Evolutionary conservation across 2,329 filamentous ascomycete species (phyloP).

Genomic region (Esteya vermicola): DNA sequence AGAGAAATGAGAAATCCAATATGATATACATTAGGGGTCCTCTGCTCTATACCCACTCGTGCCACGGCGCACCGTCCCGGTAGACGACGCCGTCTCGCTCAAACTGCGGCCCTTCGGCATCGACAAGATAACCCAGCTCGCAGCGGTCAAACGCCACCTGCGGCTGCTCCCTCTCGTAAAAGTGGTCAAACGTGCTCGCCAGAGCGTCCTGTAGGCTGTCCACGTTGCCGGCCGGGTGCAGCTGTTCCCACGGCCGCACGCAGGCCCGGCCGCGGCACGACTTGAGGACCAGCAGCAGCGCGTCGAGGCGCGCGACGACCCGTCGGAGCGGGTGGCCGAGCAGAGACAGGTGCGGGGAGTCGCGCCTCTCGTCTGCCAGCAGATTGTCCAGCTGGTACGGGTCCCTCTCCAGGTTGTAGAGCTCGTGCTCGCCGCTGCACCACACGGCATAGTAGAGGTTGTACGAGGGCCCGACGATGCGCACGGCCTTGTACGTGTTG

Average conservation of each 20-base stretch:
- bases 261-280: constrained; percentile 41
- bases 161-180: constrained; percentile 33
- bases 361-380: constrained; percentile 3
- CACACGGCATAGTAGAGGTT: constrained; percentile 53
- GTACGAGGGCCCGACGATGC: constrained; percentile 39
- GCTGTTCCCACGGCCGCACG: constrained; percentile 37
- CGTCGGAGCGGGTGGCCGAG: constrained; percentile 21
- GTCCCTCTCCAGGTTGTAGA: constrained; percentile 47
- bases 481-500: constrained; percentile 48
- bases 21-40: no score
- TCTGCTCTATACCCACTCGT: constrained; percentile 14
- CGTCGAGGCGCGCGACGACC: constrained; percentile 37
- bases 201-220: constrained; percentile 36
- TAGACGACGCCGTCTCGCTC: constrained; percentile 16
- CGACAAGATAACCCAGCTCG: constrained; percentile 38
- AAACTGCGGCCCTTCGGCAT: constrained; percentile 39
- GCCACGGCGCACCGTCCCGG: constrained; percentile 13
- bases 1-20: no score
- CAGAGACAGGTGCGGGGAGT: background rate
- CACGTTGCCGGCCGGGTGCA: constrained; percentile 40
- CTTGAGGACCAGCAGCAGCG: constrained; percentile 45
- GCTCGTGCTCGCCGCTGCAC: constrained; percentile 53
- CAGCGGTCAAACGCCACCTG: constrained; percentile 39
- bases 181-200: constrained; percentile 29
- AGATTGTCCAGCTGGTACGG: constrained; percentile 37